Percentiles rank a stretch among this genome's conserved stretches.
Conservation (phyloP, 2,329 filamentous ascomycete genomes). For the Penicillium sp. region DNA sequence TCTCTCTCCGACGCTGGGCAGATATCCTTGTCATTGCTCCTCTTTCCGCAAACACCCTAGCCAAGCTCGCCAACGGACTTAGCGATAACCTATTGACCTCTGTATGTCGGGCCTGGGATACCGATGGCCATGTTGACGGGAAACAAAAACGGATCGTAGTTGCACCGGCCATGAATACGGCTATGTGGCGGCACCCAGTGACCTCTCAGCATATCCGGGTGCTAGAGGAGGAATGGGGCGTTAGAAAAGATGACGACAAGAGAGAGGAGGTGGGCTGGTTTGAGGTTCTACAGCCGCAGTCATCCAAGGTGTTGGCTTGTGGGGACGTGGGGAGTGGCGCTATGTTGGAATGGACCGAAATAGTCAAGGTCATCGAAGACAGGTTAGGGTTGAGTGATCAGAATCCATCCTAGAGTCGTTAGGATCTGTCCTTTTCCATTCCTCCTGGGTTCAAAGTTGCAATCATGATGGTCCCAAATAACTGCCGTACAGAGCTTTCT, state of each 20-base stretch:
- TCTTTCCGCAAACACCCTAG: constrained; percentile 77
- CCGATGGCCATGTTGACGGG: constrained; percentile 55
- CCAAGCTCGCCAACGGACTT: constrained; percentile 73
- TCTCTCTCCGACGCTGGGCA: constrained; percentile 77
- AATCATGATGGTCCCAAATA: not conserved
- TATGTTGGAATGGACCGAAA: constrained; percentile 74
- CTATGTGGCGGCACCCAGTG: constrained; percentile 82
- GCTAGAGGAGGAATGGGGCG: constrained; percentile 70
- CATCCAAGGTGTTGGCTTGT: constrained; percentile 72
- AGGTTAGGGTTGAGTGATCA: not conserved
- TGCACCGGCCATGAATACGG: constrained; percentile 78
- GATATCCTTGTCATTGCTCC: constrained; percentile 79
- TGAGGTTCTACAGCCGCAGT: constrained; percentile 68
- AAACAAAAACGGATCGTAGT: constrained; percentile 66
- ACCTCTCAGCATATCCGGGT: constrained; percentile 67
- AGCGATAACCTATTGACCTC: constrained; percentile 69
- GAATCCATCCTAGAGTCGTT: not conserved
- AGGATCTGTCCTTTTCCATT: not conserved
- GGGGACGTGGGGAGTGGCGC: constrained; percentile 76
- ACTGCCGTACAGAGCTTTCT: not conserved
- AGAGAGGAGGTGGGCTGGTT: constrained; percentile 52
- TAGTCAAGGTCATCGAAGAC: constrained; percentile 63
- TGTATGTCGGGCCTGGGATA: constrained; percentile 82
- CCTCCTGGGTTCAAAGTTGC: not conserved
- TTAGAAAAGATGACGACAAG: constrained; percentile 33